A percentile compares a stretch with the other conserved stretches of the same genome.
These are phyloP conservation scores for Scedosporium aurantiacum DNA, from an alignment of 2,329 filamentous ascomycete species.

Conservation along the genomic window DNA sequence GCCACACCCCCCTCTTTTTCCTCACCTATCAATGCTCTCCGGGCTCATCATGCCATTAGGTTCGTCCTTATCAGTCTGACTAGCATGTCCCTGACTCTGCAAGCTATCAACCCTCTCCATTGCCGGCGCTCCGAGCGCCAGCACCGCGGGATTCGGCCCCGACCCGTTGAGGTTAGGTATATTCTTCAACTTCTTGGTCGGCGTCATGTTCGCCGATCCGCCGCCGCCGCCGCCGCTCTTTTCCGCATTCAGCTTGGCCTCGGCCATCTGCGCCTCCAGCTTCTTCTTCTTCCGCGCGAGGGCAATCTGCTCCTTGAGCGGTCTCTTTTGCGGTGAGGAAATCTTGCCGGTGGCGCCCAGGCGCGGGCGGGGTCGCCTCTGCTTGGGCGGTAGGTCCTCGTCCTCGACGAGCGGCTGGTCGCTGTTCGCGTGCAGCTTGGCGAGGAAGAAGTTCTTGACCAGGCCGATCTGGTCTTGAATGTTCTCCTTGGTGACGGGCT, in stretches of 20 bases:
- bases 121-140: conserved; percentile 27
- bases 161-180: conserved; percentile 20
- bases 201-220: conserved; percentile 23
- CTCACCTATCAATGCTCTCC: conserved; percentile 50
- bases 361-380: conserved; percentile 61
- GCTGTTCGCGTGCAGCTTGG: conserved; percentile 74
- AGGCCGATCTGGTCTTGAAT: conserved; percentile 74
- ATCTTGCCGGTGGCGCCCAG: conserved; percentile 72
- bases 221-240: conserved; percentile 16
- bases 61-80: conserved; percentile 57
- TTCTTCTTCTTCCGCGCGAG: conserved; percentile 85
- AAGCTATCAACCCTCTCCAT: conserved; percentile 51
- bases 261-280: conserved; percentile 48
- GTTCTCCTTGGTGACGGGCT: conserved; percentile 69
- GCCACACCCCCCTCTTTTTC: background rate
- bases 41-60: conserved; percentile 74
- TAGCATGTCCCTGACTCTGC: conserved; percentile 46
- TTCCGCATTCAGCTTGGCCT: conserved; percentile 29
- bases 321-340: conserved; percentile 70
- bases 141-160: conserved; percentile 26
- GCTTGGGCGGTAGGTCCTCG: conserved; percentile 87
- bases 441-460: conserved; percentile 82
- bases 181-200: conserved; percentile 42
- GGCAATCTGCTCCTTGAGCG: conserved; percentile 70
- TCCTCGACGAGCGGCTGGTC: conserved; percentile 80